Evolutionary conservation across 2,329 filamentous ascomycete genomes (phyloP), one percentile per base, ranked within the genome.

Genomic region (Bipolaris sorokiniana): DNA sequence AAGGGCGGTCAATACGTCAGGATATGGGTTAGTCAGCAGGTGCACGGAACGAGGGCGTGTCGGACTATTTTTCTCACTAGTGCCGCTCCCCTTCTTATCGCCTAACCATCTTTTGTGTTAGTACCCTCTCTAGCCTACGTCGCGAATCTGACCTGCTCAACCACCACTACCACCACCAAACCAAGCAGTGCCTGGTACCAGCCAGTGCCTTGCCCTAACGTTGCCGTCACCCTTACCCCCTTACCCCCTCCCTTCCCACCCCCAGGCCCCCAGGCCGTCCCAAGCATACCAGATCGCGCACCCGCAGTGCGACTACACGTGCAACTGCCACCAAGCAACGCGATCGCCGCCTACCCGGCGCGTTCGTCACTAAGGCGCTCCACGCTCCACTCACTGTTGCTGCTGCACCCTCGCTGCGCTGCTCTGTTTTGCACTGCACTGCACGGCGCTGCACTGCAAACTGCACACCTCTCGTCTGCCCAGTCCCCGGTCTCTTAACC

Each of bases 71-170:
- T 56, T 44, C 67, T 61, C 68, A 61, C 54, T 57, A 57, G 54
- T 33, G 54, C 22, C 31, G 40, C 49, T 48, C 31, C 22, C 63
- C 70, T 66, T 68, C 65, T 56, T 61, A 58, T 62, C 64, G 67
- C 72, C 72, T 74, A 76, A 70, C 74, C 73, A 63, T 58, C 71
- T 74, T 69, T 53, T 70, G 54, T 42, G 40, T 36, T 56, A 56
- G 54, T 37, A 44, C 31, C 47, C 38, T 16, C 67, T 56, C 67
- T 75, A 75, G 72, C 57, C 69, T 68, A 62, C 72, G 63, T 75
- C 72, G 73, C 73, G 67, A 74, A 74, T 75, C 72, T 75, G 62
- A 67, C 66, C 36, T 56, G 58, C 52, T 66, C 63, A 67, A 60
- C 65, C 64, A 66, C 59, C 64, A 62, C 59, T 62, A 62, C 58